A percentile compares a stretch with the other conserved stretches of the same genome.
phyloP scores from a whole-genome alignment of 2,329 filamentous ascomycete species.

The Colletotrichum sidae region DNA sequence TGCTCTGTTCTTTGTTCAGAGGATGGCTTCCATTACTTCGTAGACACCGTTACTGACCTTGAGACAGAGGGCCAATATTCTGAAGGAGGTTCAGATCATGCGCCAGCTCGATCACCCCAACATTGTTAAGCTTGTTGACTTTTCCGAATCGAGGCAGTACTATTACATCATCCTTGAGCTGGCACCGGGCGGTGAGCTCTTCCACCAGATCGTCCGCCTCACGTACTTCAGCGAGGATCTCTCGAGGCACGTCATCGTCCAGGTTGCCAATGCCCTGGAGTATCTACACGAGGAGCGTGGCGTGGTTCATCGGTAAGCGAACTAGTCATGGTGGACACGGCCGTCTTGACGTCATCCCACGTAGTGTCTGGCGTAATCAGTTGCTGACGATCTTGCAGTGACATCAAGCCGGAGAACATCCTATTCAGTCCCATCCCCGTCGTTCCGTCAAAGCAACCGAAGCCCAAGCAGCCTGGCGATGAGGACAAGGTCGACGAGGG shows the following conservation, averaged over 20 bases:
- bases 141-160: conserved; percentile 92
- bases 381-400: conserved; percentile 62
- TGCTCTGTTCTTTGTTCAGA: conserved; percentile 40
- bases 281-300: conserved; percentile 96
- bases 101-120: conserved; percentile 96
- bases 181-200: conserved; percentile 94
- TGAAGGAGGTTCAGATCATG: conserved; percentile 99
- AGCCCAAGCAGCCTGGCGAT: conserved; percentile 86
- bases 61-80: conserved; percentile 88
- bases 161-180: conserved; percentile 98
- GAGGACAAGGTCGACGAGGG: conserved; percentile 98
- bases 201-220: conserved; percentile 97
- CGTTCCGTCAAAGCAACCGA: conserved; percentile 81
- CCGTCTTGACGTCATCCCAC: conserved; percentile 45
- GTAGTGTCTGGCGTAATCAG: conserved; percentile 8
- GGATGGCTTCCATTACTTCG: conserved; percentile 32
- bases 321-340: background rate
- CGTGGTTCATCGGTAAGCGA: conserved; percentile 90
- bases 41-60: conserved; percentile 42
- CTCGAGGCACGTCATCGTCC: conserved; percentile 91
- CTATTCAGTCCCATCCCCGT: conserved; percentile 90
- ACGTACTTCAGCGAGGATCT: conserved; percentile 99
- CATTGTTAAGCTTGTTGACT: conserved; percentile 92
- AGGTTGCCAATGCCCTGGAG: conserved; percentile 93
- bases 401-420: conserved; percentile 98